Evolutionary conservation across 2,329 filamentous ascomycete species (phyloP).

Genomic region (Neopestalotiopsis sp.): DNA sequence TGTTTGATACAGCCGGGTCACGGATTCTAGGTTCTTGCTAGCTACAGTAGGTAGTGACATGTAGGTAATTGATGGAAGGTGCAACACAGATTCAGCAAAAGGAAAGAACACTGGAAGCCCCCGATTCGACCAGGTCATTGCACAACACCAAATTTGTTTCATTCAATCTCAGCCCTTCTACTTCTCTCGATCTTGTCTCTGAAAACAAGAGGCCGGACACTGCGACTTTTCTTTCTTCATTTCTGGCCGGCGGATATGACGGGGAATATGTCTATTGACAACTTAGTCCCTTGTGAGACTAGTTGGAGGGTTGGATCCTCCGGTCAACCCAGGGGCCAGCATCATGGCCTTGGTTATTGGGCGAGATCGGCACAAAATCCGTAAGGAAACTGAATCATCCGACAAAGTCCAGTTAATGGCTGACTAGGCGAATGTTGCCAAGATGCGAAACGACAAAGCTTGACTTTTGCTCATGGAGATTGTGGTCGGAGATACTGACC

Average conservation of each 20-base stretch:
- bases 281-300: conserved; percentile 1
- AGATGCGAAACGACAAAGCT: background rate
- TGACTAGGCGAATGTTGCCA: background rate
- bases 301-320: background rate
- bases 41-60: no score
- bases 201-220: background rate
- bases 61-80: no score
- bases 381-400: background rate
- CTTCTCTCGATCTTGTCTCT: background rate
- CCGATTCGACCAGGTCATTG: no score
- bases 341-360: background rate
- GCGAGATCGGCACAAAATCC: background rate
- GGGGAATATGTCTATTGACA: background rate
- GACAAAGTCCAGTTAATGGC: background rate
- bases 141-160: no score
- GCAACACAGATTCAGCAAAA: no score
- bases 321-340: background rate
- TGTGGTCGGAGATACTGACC: background rate
- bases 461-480: background rate
- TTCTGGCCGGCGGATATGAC: background rate
- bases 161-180: no score
- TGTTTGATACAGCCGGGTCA: no score
- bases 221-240: background rate
- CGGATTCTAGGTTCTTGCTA: no score
- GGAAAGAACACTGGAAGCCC: no score